phyloP scores from a whole-genome alignment of 2,329 filamentous ascomycete genomes.

The Penicillium freii region DNA sequence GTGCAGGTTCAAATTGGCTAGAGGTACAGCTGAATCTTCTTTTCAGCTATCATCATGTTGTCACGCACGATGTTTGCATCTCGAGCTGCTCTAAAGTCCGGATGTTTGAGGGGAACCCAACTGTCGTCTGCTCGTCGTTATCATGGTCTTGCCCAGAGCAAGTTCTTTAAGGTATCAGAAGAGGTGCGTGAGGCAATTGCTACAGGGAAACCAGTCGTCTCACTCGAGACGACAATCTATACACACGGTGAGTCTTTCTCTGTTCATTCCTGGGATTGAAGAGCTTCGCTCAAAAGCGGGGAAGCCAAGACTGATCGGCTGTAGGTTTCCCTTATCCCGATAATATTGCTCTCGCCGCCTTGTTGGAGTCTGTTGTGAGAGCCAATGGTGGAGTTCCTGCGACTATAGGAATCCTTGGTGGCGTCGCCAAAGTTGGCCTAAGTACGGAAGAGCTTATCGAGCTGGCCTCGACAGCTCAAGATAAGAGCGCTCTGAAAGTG shows the following conservation, averaged over 20 bases:
- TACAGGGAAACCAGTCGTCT: constrained; percentile 77
- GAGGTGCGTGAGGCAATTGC: constrained; percentile 77
- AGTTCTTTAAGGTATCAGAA: constrained; percentile 69
- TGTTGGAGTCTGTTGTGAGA: constrained; percentile 78
- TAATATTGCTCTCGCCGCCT: constrained; percentile 71
- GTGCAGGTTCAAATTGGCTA: not conserved
- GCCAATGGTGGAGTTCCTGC: constrained; percentile 80
- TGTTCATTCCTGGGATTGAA: not conserved
- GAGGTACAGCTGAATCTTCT: not conserved
- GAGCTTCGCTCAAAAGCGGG: not conserved
- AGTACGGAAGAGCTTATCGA: constrained; percentile 67
- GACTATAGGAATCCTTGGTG: constrained; percentile 83
- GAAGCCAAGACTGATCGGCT: constrained; percentile 8
- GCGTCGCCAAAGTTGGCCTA: constrained; percentile 78
- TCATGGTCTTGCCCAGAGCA: constrained; percentile 37
- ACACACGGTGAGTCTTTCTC: constrained; percentile 68
- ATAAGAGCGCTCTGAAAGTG: constrained; percentile 71
- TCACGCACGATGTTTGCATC: constrained; percentile 20
- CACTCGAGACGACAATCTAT: constrained; percentile 94
- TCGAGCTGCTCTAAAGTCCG: constrained; percentile 24
- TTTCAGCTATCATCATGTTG: not conserved
- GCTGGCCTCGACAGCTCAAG: constrained; percentile 64
- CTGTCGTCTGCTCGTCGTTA: constrained; percentile 22
- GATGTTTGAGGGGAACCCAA: constrained; percentile 16
- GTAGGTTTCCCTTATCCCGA: constrained; percentile 68